Conservation (phyloP, 352 stramenopile species). For the Phytophthora colocasiae region DNA sequence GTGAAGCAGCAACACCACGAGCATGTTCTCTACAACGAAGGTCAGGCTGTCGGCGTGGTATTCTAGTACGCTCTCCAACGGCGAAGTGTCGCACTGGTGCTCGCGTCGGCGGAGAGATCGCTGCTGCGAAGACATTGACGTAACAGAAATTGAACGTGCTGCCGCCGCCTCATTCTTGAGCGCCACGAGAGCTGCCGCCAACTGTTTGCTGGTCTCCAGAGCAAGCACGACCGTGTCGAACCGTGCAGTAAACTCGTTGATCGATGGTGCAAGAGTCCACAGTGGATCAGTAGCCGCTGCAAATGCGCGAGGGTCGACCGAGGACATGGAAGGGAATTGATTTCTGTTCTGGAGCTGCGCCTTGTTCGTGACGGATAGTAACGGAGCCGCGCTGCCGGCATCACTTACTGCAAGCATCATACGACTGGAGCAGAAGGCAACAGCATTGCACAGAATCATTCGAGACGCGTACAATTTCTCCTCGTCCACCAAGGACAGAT, state of each 20-base stretch:
- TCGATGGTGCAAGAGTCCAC: slow-evolving; percentile 63
- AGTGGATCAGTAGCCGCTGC: slow-evolving; percentile 65
- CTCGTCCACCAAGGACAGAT: slow-evolving; percentile 75
- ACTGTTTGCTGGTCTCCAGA: slow-evolving; percentile 58
- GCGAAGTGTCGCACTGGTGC: slow-evolving; percentile 46
- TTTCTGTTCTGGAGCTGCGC: slow-evolving; percentile 34
- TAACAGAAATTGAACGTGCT: slow-evolving; percentile 21
- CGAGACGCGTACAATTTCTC: slow-evolving; percentile 83
- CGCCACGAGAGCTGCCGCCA: slow-evolving; percentile 40
- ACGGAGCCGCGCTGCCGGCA: slow-evolving; percentile 44
- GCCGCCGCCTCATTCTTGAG: slow-evolving; percentile 28
- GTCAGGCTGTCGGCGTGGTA: slow-evolving; percentile 79
- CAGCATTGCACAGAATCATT: slow-evolving; percentile 83
- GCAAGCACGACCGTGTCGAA: slow-evolving; percentile 58
- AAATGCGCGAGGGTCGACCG: slow-evolving; percentile 62
- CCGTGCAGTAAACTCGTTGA: slow-evolving; percentile 65
- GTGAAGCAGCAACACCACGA: slow-evolving; percentile 73
- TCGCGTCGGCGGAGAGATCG: slow-evolving; percentile 39
- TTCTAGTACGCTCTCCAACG: slow-evolving; percentile 67
- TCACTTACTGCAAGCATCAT: slow-evolving; percentile 73
- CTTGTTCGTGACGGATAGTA: slow-evolving; percentile 59
- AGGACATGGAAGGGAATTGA: slow-evolving; percentile 58
- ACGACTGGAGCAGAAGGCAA: slow-evolving; percentile 75
- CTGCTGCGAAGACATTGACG: slow-evolving; percentile 31
- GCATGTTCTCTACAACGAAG: slow-evolving; percentile 85